phyloP scores from a whole-genome alignment of 768 basidiomycete genomes.

The Panaeolus papilionaceus region DNA sequence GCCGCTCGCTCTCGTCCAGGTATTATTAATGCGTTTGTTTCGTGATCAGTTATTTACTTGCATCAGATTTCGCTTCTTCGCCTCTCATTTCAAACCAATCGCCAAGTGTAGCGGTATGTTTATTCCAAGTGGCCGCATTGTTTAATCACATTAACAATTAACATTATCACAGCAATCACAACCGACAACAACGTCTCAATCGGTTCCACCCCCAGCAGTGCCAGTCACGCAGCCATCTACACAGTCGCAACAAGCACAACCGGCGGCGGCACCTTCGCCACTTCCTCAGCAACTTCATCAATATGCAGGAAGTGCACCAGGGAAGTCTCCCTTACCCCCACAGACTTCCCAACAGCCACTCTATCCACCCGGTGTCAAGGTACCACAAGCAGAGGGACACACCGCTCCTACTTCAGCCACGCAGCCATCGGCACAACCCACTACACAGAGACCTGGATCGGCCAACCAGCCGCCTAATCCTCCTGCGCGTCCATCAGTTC shows the following conservation, averaged over 20 bases:
- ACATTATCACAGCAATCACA: conserved; percentile 40
- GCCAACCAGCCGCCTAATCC: conserved; percentile 49
- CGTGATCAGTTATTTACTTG: conserved; percentile 11
- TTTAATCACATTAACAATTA: conserved; percentile 31
- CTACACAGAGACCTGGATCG: conserved; percentile 59
- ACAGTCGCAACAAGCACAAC: conserved; percentile 30
- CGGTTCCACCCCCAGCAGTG: conserved; percentile 27
- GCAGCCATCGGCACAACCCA: conserved; percentile 45
- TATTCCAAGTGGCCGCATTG: not conserved
- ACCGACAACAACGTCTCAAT: conserved; percentile 33
- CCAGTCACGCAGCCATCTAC: conserved; percentile 26
- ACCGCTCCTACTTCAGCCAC: conserved; percentile 28
- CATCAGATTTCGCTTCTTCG: conserved; percentile 53
- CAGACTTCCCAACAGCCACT: conserved; percentile 62
- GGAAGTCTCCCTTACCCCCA: conserved; percentile 45
- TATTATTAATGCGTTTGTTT: not conserved
- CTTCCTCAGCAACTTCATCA: conserved; percentile 51
- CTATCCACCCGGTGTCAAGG: conserved; percentile 75
- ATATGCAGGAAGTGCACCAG: conserved; percentile 28
- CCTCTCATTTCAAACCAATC: conserved; percentile 48
- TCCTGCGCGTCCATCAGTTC: conserved; percentile 37
- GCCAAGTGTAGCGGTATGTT: conserved; percentile 49
- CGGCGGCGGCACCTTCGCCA: conserved; percentile 45
- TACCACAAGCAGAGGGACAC: conserved; percentile 51
- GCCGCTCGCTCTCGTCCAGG: conserved; percentile 40